Base-by-base conservation (phyloP, 495 filamentous ascomycete species). In the Penicillium salamii region DNA sequence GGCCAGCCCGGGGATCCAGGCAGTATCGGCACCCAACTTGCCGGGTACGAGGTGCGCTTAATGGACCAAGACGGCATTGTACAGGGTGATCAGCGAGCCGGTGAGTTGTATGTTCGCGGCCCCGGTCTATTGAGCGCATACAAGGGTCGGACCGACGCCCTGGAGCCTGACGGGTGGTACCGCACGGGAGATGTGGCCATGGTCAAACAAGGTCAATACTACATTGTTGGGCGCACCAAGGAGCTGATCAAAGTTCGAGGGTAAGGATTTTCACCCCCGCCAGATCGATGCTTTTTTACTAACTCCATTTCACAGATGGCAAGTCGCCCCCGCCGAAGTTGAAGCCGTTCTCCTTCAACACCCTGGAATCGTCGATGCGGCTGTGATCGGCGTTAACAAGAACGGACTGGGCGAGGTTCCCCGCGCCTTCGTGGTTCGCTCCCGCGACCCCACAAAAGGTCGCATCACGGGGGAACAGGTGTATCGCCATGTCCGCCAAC, bases 281-380 rank as follows among this genome's bases (percentile, higher is more conserved):
- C 5, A 11, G 35, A 46, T 31, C 29, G 14, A 39, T 35, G 34
- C 41, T 26, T 24, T 42, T 15, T 13, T 49, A n/a, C 3, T 49
- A 29, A 54, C 40, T 37, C 20, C 11, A 3, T 35, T 15, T 32
- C 23, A 12, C 32, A 74, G 70, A 49, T 74, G 70, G 57, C 91
- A 96, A 69, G 89, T 97, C 3, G 87, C 90, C 2, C 91, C 91
- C 0, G 89, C 91, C 0, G 91, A 97, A 70, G 68, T 97, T 1
- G 91, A 97, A 61, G 82, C 78, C 0, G 65, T 91, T 1, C 76
- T 97, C 4, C 72, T 95, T 3, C 79, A 83, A 17, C 84, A 87
- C 48, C 81, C 81, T 3, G 73, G 77, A 0, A 78, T 96, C 33
- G 61, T 69, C 21, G 89, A 96, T 62, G 88, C 79, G 0, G 91